Percentiles rank a stretch among this genome's conserved stretches.
Conservation (phyloP, 768 basidiomycete genomes). For the Mycena leptocephala region DNA sequence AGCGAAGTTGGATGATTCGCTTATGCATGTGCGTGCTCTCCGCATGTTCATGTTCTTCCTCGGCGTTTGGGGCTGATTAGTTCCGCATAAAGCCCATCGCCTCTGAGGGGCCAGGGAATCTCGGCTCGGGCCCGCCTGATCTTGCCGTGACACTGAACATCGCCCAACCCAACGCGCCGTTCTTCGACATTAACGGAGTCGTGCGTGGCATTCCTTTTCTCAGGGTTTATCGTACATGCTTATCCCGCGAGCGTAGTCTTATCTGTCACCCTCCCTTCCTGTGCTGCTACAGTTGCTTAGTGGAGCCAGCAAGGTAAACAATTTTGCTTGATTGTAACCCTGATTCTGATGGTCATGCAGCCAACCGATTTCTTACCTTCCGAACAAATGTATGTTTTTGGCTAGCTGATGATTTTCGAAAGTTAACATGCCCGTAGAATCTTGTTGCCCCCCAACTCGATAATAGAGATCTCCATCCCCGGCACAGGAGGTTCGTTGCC, state of each 20-base stretch:
- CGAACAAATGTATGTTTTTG: slow-evolving; percentile 4
- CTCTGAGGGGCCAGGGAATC: slow-evolving; percentile 16
- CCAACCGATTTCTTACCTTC: slow-evolving; percentile 25
- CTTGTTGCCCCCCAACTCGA: slow-evolving; percentile 56
- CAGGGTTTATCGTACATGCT: neutral
- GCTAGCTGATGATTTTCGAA: neutral
- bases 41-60: neutral
- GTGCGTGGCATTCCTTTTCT: slow-evolving; percentile 1
- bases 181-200: slow-evolving; percentile 36
- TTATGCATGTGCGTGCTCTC: slow-evolving; percentile 45
- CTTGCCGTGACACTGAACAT: slow-evolving; percentile 25
- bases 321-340: slow-evolving; percentile 48
- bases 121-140: slow-evolving; percentile 32
- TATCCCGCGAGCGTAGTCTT: slow-evolving; percentile 31
- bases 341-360: neutral
- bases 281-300: slow-evolving; percentile 66
- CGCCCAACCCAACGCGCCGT: slow-evolving; percentile 28
- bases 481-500: slow-evolving; percentile 43
- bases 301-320: slow-evolving; percentile 54
- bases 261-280: slow-evolving; percentile 54
- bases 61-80: neutral
- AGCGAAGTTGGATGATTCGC: slow-evolving; percentile 41
- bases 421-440: neutral
- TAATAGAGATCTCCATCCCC: slow-evolving; percentile 61
- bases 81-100: slow-evolving; percentile 15